phyloP scores from a whole-genome alignment of 495 filamentous ascomycete genomes.

The Stereocaulon alpinum region DNA sequence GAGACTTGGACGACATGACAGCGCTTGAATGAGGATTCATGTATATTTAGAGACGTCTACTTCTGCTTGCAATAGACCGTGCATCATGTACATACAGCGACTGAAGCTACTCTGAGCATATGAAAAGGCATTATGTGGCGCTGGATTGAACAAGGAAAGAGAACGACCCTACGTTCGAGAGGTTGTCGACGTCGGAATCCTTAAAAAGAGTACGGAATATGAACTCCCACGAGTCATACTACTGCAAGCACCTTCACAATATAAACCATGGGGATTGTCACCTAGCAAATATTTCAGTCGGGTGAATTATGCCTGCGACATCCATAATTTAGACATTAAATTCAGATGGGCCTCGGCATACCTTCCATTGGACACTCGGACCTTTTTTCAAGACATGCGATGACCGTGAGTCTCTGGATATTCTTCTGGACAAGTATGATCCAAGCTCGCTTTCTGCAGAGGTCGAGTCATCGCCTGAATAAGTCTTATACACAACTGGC shows the following conservation, averaged over 20 bases:
- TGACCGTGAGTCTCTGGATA: neutral
- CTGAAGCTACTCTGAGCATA: neutral
- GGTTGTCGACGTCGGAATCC: no score
- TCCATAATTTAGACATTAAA: no score
- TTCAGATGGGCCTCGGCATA: neutral
- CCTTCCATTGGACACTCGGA: neutral
- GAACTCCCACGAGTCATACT: neutral
- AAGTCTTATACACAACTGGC: neutral
- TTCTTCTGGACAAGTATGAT: slow-evolving; percentile 2
- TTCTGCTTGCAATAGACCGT: neutral
- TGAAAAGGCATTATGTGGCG: neutral
- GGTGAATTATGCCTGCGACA: no score
- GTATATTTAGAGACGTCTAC: neutral
- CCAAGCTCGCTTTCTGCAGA: slow-evolving; percentile 9
- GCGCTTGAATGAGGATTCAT: slow-evolving; percentile 31
- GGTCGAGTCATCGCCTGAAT: neutral
- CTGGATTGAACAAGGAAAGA: neutral
- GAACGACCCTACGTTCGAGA: neutral
- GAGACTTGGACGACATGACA: slow-evolving; percentile 40
- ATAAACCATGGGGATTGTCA: neutral
- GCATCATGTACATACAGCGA: slow-evolving; percentile 5
- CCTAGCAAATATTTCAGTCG: neutral
- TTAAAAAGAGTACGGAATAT: no score
- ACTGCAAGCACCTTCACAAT: neutral
- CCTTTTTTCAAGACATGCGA: neutral